phyloP scores from a whole-genome alignment of 2,329 filamentous ascomycete genomes.

The Penicillium sp. region DNA sequence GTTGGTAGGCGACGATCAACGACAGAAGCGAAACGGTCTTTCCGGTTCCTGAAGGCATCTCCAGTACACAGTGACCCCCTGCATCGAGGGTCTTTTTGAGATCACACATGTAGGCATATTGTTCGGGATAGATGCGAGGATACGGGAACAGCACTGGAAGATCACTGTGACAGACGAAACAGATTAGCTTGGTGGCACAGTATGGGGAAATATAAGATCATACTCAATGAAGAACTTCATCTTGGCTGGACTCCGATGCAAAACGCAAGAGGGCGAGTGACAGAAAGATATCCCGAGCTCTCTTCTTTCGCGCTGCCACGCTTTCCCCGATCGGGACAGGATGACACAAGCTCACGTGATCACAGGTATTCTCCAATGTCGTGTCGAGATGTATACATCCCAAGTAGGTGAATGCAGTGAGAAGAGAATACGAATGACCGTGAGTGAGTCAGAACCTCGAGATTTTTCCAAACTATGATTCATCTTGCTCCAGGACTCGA shows the following conservation, averaged over 20 bases:
- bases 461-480: no score
- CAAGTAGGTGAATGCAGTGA: no score
- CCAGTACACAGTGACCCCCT: conserved; percentile 91
- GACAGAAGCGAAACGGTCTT: conserved; percentile 96
- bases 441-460: no score
- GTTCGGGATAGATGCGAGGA: conserved; percentile 72
- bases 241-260: conserved; percentile 37
- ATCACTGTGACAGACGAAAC: conserved; percentile 49
- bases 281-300: conserved; percentile 15
- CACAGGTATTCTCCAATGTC: conserved; percentile 28
- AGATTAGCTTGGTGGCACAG: conserved; percentile 11
- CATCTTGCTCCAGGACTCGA: no score
- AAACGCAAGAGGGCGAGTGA: conserved; percentile 14
- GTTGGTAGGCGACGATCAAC: conserved; percentile 94
- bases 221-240: conserved; percentile 83
- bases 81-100: conserved; percentile 88
- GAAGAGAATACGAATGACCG: no score
- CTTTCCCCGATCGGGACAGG: conserved; percentile 35
- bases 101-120: conserved; percentile 82
- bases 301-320: conserved; percentile 19
- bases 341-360: conserved; percentile 39
- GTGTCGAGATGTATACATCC: conserved; percentile 6
- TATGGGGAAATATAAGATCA: conserved; percentile 22
- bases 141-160: conserved; percentile 74
- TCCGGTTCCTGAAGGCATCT: conserved; percentile 98